These are phyloP conservation scores for Backusella tuberculispora DNA, from an alignment of 192 early-diverging fungal genomes.

Conservation along the genomic window DNA sequence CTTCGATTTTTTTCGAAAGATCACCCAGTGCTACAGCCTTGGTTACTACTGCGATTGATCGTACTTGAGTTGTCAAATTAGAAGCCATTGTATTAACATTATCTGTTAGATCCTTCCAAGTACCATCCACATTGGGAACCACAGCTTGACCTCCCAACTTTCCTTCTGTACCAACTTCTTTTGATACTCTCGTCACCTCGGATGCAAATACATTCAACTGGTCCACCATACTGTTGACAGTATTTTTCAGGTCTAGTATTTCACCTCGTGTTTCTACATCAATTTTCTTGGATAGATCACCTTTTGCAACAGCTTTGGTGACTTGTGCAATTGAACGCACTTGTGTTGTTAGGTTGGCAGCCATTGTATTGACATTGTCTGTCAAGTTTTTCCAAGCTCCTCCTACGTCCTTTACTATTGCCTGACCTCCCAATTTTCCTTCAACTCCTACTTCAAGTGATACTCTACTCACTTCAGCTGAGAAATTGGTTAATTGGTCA, in stretches of 20 bases:
- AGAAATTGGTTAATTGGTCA: conserved; percentile 41
- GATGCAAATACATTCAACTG: conserved; percentile 55
- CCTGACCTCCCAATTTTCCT: conserved; percentile 66
- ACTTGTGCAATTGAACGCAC: conserved; percentile 62
- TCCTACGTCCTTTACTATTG: conserved; percentile 55
- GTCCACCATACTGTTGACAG: conserved; percentile 63
- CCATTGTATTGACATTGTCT: conserved; percentile 68
- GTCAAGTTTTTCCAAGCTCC: conserved; percentile 72
- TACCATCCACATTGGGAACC: conserved; percentile 56
- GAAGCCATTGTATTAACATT: conserved; percentile 68
- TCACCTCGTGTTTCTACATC: conserved; percentile 52
- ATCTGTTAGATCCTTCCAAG: conserved; percentile 63
- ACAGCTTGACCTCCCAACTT: conserved; percentile 61
- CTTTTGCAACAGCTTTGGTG: conserved; percentile 58
- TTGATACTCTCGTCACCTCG: conserved; percentile 62
- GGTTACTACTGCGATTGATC: conserved; percentile 57
- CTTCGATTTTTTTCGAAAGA: conserved; percentile 55
- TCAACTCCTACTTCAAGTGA: conserved; percentile 70
- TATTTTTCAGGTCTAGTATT: conserved; percentile 59
- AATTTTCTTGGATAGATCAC: conserved; percentile 62
- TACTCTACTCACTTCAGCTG: conserved; percentile 64
- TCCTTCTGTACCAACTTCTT: conserved; percentile 67
- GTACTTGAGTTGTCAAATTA: conserved; percentile 66
- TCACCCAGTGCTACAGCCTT: conserved; percentile 61
- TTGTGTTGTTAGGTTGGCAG: conserved; percentile 62